These are phyloP conservation scores for Metroxylon sagu DNA, from an alignment of 176 grass and related monocot species.

Conservation along the genomic window DNA sequence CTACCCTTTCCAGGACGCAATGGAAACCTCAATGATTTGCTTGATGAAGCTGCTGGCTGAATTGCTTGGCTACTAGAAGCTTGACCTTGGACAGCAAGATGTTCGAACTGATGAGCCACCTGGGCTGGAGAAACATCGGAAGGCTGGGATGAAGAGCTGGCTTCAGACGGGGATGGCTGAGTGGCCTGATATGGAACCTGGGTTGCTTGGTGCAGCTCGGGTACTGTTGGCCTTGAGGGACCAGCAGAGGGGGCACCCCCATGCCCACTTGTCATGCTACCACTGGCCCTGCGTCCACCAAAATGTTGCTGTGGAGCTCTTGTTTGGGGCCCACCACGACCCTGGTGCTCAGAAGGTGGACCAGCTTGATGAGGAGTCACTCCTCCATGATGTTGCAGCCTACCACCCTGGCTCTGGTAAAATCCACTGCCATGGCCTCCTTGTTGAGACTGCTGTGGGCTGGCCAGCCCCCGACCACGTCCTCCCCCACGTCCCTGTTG, in stretches of 20 bases:
- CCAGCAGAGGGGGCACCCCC: slow-evolving; percentile 33
- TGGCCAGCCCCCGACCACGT: slow-evolving; percentile 41
- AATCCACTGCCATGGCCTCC: slow-evolving; percentile 44
- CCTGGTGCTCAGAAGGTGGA: too few species aligned
- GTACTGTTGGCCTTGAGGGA: slow-evolving; percentile 57
- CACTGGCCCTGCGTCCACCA: slow-evolving; percentile 53
- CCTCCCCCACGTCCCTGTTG: slow-evolving; percentile 29
- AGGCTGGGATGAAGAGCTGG: slow-evolving; percentile 60
- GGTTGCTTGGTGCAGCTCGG: slow-evolving; percentile 98
- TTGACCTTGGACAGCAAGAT: slow-evolving; percentile 39
- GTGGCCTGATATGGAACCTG: slow-evolving; percentile 48
- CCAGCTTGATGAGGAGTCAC: slow-evolving; percentile 37
- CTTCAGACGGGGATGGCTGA: slow-evolving; percentile 37
- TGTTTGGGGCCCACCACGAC: background rate
- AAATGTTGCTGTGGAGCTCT: slow-evolving; percentile 51
- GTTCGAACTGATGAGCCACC: slow-evolving; percentile 64
- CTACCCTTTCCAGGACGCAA: slow-evolving; percentile 83
- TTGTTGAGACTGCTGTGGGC: slow-evolving; percentile 38
- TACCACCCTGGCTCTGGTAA: slow-evolving; percentile 44
- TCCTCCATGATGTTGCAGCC: slow-evolving; percentile 40
- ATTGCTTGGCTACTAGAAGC: slow-evolving; percentile 39
- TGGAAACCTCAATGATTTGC: slow-evolving; percentile 76
- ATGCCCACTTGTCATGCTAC: slow-evolving; percentile 31
- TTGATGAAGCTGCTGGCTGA: slow-evolving; percentile 56
- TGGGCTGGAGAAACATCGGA: slow-evolving; percentile 50